These are phyloP conservation scores for Pseudopyricularia cyperi DNA, from an alignment of 2,329 filamentous ascomycete species.

Conservation along the genomic window DNA sequence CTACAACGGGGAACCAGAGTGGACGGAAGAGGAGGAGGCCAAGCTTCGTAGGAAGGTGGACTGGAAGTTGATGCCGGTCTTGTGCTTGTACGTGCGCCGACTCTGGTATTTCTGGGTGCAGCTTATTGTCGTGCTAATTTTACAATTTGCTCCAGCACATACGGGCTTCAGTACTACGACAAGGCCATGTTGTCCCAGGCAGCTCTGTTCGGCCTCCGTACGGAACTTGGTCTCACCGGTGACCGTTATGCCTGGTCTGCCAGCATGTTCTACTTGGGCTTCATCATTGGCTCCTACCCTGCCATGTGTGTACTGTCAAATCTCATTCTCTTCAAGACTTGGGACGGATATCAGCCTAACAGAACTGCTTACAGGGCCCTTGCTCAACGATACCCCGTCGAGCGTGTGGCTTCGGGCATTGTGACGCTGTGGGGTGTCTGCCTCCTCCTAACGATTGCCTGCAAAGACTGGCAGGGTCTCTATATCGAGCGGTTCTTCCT, in stretches of 20 bases:
- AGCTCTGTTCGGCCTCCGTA: slow-evolving; percentile 34
- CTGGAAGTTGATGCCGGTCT: slow-evolving; percentile 27
- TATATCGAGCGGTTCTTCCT: slow-evolving; percentile 17
- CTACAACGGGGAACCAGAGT: slow-evolving; percentile 26
- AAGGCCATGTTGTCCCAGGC: slow-evolving; percentile 41
- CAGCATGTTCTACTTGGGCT: slow-evolving; percentile 36
- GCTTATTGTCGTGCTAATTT: background rate
- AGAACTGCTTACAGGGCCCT: slow-evolving; percentile 5
- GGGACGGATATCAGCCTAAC: background rate
- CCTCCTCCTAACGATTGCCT: slow-evolving; percentile 20
- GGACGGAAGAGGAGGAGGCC: slow-evolving; percentile 28
- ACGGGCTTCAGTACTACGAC: slow-evolving; percentile 33
- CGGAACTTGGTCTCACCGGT: slow-evolving; percentile 34
- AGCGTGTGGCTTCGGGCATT: slow-evolving; percentile 35
- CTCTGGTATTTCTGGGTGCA: background rate
- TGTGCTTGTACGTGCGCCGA: slow-evolving; percentile 20
- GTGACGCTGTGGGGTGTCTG: slow-evolving; percentile 41
- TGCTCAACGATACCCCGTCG: slow-evolving; percentile 30
- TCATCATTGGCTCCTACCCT: slow-evolving; percentile 42
- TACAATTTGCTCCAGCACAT: slow-evolving; percentile 14
- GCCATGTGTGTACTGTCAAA: slow-evolving; percentile 10
- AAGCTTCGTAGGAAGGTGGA: slow-evolving; percentile 24
- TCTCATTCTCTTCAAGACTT: background rate
- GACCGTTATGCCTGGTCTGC: slow-evolving; percentile 36
- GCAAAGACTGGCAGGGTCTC: slow-evolving; percentile 12